phyloP scores from a whole-genome alignment of 331 rosid genomes.

The Cucumis variabilis region DNA sequence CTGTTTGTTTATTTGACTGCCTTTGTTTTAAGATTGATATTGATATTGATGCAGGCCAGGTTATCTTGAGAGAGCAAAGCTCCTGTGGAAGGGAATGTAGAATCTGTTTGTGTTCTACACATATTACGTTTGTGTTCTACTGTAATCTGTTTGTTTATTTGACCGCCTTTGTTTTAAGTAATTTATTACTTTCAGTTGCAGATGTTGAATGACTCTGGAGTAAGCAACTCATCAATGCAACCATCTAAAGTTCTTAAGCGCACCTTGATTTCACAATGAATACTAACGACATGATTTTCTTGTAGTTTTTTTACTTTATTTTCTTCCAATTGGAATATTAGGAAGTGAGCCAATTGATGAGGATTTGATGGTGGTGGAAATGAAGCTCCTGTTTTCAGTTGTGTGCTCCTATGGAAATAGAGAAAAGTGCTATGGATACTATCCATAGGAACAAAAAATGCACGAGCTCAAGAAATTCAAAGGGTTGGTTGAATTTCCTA shows the following conservation, averaged over 20 bases:
- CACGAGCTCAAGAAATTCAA: conserved; percentile 52
- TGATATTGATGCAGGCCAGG: too few species aligned
- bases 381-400: conserved; percentile 81
- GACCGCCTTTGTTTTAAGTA: background rate
- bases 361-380: conserved; percentile 74
- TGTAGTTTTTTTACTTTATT: background rate
- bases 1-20: too few species aligned
- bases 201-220: conserved; percentile 78
- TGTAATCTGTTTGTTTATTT: background rate
- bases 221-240: conserved; percentile 89
- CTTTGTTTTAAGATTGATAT: too few species aligned
- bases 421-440: conserved; percentile 46
- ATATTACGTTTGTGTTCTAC: conserved; percentile 30
- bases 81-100: conserved; percentile 70
- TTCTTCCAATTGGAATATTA: conserved; percentile 41
- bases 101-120: too few species aligned
- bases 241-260: conserved; percentile 68
- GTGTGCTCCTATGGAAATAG: conserved; percentile 62
- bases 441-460: conserved; percentile 39
- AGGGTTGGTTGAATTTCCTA: conserved; percentile 36
- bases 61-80: conserved; percentile 76
- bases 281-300: background rate
- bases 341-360: conserved; percentile 76
- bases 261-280: conserved; percentile 20
- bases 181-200: conserved; percentile 49